Conservation (phyloP, 768 basidiomycete genomes). For the Pleurotus djamor region DNA sequence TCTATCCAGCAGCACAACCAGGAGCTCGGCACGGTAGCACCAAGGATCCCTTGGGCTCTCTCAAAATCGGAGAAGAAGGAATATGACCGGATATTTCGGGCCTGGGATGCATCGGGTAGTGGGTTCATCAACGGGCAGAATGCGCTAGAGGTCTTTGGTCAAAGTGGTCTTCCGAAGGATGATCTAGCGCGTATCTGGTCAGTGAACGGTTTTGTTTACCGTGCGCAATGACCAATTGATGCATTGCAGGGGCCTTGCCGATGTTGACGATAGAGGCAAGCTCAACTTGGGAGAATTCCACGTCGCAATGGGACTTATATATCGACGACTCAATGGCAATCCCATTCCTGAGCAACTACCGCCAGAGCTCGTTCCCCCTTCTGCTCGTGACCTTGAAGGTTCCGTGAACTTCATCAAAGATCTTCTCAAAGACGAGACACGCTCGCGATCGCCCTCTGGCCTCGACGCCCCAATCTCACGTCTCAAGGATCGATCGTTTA, state of each 20-base stretch:
- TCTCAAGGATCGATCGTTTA: conserved; percentile 73
- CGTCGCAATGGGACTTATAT: conserved; percentile 98
- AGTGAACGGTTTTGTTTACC: conserved; percentile 19
- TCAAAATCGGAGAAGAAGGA: conserved; percentile 92
- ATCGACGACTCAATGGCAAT: conserved; percentile 92
- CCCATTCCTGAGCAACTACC: conserved; percentile 87
- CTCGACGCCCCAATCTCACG: conserved; percentile 55
- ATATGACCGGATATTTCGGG: conserved; percentile 94
- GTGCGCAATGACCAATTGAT: background rate
- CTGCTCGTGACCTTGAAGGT: conserved; percentile 81
- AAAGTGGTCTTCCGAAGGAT: conserved; percentile 85
- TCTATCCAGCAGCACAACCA: conserved; percentile 89
- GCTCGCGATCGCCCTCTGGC: conserved; percentile 60
- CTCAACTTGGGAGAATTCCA: conserved; percentile 96
- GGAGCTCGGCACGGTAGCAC: conserved; percentile 59
- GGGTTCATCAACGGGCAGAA: conserved; percentile 87
- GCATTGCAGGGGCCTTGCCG: conserved; percentile 77
- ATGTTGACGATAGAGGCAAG: conserved; percentile 92
- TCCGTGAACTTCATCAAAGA: conserved; percentile 90
- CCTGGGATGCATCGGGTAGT: conserved; percentile 83
- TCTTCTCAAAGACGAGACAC: conserved; percentile 83
- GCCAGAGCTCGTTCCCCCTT: conserved; percentile 87
- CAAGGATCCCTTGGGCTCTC: conserved; percentile 83
- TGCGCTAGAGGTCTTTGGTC: conserved; percentile 91
- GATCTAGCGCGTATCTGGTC: conserved; percentile 94